A percentile compares a stretch with the other conserved stretches of the same genome.
phyloP scores from a whole-genome alignment of 345 rosid species.

The Bruguiera sexangula region DNA sequence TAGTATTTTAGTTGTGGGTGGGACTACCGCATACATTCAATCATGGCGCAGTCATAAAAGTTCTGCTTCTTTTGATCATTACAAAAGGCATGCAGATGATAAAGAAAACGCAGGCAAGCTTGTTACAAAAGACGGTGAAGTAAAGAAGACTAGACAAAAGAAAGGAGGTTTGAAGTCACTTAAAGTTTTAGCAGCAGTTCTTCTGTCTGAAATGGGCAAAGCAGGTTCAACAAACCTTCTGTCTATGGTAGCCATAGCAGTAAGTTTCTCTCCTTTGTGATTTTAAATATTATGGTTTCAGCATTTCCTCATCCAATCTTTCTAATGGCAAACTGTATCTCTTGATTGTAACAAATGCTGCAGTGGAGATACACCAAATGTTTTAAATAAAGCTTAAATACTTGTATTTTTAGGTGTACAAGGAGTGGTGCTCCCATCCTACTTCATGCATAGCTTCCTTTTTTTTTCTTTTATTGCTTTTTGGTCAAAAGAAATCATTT shows the following conservation, averaged over 20 bases:
- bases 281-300: not conserved
- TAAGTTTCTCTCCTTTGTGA: not conserved
- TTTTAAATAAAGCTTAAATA: too few relatives aligned
- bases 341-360: not conserved
- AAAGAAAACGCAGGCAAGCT: conserved; percentile 34
- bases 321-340: not conserved
- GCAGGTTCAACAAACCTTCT: conserved; percentile 81
- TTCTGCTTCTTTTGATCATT: conserved; percentile 36
- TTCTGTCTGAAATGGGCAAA: conserved; percentile 79
- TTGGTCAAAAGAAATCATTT: too few relatives aligned
- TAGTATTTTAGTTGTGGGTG: conserved; percentile 81
- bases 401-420: too few relatives aligned
- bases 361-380: too few relatives aligned
- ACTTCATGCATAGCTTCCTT: too few relatives aligned
- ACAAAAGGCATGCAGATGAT: conserved; percentile 50
- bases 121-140: conserved; percentile 28
- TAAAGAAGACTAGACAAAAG: conserved; percentile 42
- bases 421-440: too few relatives aligned
- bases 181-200: conserved; percentile 65
- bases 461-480: too few relatives aligned
- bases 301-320: not conserved
- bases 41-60: conserved; percentile 45
- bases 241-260: conserved; percentile 33
- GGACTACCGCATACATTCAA: conserved; percentile 67
- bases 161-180: conserved; percentile 83